Conservation (phyloP, 2,329 filamentous ascomycete species). For the Colletotrichum sp. region DNA sequence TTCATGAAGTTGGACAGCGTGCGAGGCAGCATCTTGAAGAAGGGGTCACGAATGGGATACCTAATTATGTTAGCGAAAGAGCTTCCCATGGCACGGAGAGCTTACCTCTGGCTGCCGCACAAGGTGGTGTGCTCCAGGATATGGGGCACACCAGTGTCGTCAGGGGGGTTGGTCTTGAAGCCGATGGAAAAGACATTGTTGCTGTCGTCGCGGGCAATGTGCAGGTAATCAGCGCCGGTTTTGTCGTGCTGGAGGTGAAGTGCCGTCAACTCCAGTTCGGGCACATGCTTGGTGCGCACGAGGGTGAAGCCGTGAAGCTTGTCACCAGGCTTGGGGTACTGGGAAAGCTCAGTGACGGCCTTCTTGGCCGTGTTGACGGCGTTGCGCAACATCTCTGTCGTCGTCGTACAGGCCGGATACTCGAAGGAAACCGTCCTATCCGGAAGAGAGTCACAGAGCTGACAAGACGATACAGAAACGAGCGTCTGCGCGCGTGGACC, state of each 20-base stretch:
- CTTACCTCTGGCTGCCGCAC: constrained; percentile 90
- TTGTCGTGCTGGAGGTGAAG: constrained; percentile 91
- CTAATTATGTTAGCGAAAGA: constrained; percentile 44
- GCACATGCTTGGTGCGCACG: constrained; percentile 86
- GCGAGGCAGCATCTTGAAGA: constrained; percentile 99
- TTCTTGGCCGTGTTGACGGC: constrained; percentile 54
- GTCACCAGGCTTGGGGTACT: constrained; percentile 80
- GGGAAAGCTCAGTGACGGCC: constrained; percentile 77
- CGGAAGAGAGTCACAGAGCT: neutral
- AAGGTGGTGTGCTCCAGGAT: constrained; percentile 97
- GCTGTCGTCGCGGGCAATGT: constrained; percentile 91
- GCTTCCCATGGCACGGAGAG: neutral
- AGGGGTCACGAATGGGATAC: constrained; percentile 96
- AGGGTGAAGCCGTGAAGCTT: constrained; percentile 94
- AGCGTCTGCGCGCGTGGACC: neutral
- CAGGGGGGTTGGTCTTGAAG: constrained; percentile 98
- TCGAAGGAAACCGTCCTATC: neutral
- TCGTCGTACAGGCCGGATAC: neutral
- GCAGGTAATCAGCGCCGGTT: constrained; percentile 94
- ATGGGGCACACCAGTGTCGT: constrained; percentile 95
- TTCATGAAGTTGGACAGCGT: constrained; percentile 99
- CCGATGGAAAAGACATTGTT: constrained; percentile 99
- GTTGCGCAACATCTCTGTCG: constrained; percentile 56
- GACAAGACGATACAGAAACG: neutral
- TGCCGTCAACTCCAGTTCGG: constrained; percentile 91